Evolutionary conservation across 108 stramenopile genomes (phyloP).

Genomic region (Cylindrotheca fusiformis): DNA sequence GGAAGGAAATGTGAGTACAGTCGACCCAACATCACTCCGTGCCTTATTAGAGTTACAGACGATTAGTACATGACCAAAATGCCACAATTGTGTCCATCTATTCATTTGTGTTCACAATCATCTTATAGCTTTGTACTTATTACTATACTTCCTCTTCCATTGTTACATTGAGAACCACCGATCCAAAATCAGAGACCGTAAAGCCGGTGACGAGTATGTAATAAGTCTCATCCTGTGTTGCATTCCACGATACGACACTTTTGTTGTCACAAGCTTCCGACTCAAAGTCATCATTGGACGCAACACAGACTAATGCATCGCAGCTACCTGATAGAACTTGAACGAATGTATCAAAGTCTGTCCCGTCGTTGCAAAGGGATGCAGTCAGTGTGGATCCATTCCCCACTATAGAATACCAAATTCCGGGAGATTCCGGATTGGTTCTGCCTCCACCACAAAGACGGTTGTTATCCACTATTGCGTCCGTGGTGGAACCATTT

Average conservation of each 20-base stretch:
- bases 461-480: slow-evolving; percentile 1
- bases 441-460: slow-evolving; percentile 2
- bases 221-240: slow-evolving; percentile 2
- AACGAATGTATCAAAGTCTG: slow-evolving; percentile 14
- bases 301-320: slow-evolving; percentile 12
- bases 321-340: slow-evolving; percentile 12
- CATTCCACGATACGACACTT: slow-evolving; percentile 17
- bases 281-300: slow-evolving; percentile 16
- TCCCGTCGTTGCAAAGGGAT: slow-evolving; percentile 10
- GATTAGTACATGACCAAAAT: too few relatives aligned
- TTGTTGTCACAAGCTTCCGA: slow-evolving; percentile 6
- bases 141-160: too few relatives aligned
- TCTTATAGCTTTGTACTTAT: too few relatives aligned
- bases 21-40: too few relatives aligned
- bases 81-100: too few relatives aligned
- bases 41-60: too few relatives aligned
- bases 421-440: slow-evolving; percentile 5
- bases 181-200: slow-evolving; percentile 15
- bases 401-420: slow-evolving; percentile 23
- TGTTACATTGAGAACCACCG: too few relatives aligned
- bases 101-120: too few relatives aligned
- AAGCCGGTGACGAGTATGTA: slow-evolving; percentile 21
- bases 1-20: too few relatives aligned
- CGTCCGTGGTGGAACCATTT: slow-evolving; percentile 12
- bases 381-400: slow-evolving; percentile 6